Base-by-base conservation (phyloP, 495 filamentous ascomycete genomes). In the Aspergillus sparsus region DNA sequence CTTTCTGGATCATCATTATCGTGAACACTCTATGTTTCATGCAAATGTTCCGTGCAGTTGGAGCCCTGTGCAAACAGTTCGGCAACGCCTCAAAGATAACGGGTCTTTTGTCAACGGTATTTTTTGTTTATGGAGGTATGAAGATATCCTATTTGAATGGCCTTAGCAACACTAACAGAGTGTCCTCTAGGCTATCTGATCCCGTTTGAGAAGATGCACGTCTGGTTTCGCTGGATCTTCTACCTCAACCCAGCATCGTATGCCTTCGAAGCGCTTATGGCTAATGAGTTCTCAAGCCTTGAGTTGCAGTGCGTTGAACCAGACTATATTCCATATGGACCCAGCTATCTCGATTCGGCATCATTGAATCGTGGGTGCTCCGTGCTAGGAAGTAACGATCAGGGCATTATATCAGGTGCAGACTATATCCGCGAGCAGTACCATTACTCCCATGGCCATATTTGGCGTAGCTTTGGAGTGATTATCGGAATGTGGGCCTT, bases 221-320 rank as follows among this genome's bases (percentile, higher is more conserved):
- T 77, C 3, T 97, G 92, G 89, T 90, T 90, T 64, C 83, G 90
- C 16, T 97, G 93, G 93, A 82, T 97, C 55, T 91, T 91, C 67
- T 97, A 92, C 63, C 72, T 97, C 8, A 89, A 96, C 65, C 92
- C 92, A 2, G 82, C 94, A 33, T 85, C 85, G 0, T 97, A 96
- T 64, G 86, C 89, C 2, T 97, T 96, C 63, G 93, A 97, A 72
- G 80, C 88, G 0, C 73, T 97, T 11, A 90, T 97, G 87, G 85
- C 94, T 50, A 97, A 97, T 68, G 93, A 97, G 72, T 97, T 96
- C 67, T 77, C 83, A 53, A 75, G 79, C 34, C 83, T 93, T 64
- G 89, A 92, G 83, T 81, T 90, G 57, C 87, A 91, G 52, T 91
- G 93, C 65, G 90, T 93, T 62, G 77, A 77, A 21, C 69, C 81